Conservation (phyloP, 2,329 filamentous ascomycete genomes). For the Blastomyces percursus region DNA sequence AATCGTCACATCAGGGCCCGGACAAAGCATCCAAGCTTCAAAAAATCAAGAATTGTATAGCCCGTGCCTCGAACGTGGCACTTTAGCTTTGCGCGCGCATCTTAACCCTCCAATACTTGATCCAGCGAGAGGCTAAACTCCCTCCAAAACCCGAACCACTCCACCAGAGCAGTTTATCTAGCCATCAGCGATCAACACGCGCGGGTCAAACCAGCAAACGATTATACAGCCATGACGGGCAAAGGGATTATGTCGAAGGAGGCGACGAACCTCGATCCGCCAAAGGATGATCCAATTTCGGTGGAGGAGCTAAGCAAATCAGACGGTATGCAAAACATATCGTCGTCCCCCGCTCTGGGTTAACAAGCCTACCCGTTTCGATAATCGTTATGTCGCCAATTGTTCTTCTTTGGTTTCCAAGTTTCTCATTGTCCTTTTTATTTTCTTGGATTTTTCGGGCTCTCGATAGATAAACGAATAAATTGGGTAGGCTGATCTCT, state of each 20-base stretch:
- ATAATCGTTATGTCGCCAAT: background rate
- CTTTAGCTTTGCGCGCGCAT: background rate
- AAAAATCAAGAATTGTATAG: background rate
- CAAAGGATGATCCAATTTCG: constrained; percentile 81
- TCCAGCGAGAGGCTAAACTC: background rate
- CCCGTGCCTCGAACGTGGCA: background rate
- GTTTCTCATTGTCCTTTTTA: background rate
- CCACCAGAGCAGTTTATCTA: background rate
- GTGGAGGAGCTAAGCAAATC: constrained; percentile 67
- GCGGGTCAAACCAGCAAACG: background rate
- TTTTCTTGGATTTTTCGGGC: background rate
- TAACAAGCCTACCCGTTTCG: too few species aligned
- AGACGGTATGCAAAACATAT: constrained; percentile 53
- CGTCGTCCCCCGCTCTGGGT: background rate
- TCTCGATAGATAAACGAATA: background rate
- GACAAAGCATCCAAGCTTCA: background rate
- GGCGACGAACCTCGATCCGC: constrained; percentile 51
- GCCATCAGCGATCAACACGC: background rate
- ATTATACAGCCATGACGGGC: constrained; percentile 7
- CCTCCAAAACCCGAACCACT: background rate
- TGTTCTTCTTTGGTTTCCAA: background rate
- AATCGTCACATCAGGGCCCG: background rate
- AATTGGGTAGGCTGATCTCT: background rate
- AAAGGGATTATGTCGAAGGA: constrained; percentile 16
- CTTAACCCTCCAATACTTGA: background rate